phyloP scores from a whole-genome alignment of 345 rosid species.

The Acer campestre region DNA sequence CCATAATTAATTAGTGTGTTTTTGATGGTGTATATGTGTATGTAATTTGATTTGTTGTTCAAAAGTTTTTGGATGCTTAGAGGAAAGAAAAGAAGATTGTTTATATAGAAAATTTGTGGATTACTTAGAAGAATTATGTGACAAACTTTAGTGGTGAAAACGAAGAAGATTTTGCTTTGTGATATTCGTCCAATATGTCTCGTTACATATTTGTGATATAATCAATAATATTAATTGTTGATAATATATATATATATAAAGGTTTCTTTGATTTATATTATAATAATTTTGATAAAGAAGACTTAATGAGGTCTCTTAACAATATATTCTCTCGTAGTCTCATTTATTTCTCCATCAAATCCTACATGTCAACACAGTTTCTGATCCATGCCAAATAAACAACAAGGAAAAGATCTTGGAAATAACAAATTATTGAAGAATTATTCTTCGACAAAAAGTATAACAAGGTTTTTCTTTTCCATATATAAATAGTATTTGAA shows the following conservation, averaged over 20 bases:
- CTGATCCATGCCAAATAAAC: too few species aligned
- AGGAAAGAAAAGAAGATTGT: not conserved
- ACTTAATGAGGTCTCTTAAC: too few species aligned
- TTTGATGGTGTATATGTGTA: not conserved
- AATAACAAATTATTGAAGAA: not conserved
- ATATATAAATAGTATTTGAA: too few species aligned
- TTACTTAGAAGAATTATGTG: not conserved
- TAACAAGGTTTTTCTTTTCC: not conserved
- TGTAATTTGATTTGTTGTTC: not conserved
- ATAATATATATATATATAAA: too few species aligned
- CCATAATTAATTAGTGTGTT: not conserved
- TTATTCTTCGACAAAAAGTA: not conserved
- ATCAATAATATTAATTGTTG: too few species aligned
- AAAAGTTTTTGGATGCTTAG: not conserved
- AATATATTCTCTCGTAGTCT: too few species aligned
- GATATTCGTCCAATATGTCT: not conserved
- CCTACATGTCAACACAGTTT: too few species aligned
- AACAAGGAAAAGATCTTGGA: too few species aligned
- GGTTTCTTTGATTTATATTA: too few species aligned
- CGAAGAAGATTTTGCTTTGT: conserved; percentile 12
- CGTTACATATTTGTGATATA: not conserved
- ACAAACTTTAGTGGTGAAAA: conserved; percentile 3
- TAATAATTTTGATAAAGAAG: too few species aligned
- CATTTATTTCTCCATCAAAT: too few species aligned
- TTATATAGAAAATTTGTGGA: not conserved